These are phyloP conservation scores for Sordariomycetes sp. DNA, from an alignment of 2,329 filamentous ascomycete genomes.

Conservation along the genomic window DNA sequence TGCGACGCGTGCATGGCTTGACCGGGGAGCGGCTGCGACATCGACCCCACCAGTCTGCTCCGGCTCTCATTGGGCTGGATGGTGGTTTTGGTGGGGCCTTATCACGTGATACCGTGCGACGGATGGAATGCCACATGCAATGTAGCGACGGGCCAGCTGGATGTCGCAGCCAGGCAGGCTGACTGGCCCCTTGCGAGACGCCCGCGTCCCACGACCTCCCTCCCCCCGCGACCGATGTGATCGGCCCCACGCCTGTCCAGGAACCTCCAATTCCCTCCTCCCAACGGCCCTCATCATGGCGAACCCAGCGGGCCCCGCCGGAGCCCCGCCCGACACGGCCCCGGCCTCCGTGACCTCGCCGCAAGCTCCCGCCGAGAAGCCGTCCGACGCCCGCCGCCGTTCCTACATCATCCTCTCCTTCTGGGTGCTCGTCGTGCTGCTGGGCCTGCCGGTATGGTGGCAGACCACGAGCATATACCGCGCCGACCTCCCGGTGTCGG, in stretches of 20 bases:
- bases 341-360: constrained; percentile 8
- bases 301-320: background rate
- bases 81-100: no score
- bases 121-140: background rate
- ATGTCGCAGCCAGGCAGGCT: background rate
- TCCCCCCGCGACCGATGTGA: background rate
- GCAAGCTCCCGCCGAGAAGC: constrained; percentile 66
- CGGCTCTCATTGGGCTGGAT: no score
- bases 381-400: constrained; percentile 57
- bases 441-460: constrained; percentile 94
- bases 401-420: constrained; percentile 74
- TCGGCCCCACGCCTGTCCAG: background rate
- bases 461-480: constrained; percentile 88
- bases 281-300: background rate
- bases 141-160: background rate
- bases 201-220: background rate
- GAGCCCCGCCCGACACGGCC: constrained; percentile 3
- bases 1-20: no score
- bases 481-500: constrained; percentile 68
- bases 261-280: background rate
- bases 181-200: background rate
- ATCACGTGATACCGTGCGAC: background rate
- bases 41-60: no score
- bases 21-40: no score
- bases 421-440: constrained; percentile 72